These are phyloP conservation scores for Hirsutella thompsonii DNA, from an alignment of 2,329 filamentous ascomycete genomes.

Conservation along the genomic window DNA sequence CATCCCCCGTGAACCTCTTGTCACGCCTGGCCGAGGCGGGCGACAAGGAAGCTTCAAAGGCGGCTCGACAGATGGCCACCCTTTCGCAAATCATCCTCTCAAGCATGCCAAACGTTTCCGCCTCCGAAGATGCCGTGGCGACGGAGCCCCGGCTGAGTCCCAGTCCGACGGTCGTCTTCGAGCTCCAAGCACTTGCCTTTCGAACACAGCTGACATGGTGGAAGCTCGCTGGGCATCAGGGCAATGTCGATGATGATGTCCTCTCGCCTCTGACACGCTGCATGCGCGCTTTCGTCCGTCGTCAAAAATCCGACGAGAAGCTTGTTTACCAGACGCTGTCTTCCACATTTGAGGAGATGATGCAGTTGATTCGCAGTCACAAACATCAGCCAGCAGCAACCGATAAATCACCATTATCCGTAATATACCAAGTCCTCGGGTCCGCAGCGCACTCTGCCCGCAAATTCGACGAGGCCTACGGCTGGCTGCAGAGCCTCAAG, in stretches of 20 bases:
- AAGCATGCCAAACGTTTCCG: slow-evolving; percentile 54
- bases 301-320: slow-evolving; percentile 25
- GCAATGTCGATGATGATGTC: slow-evolving; percentile 50
- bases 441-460: slow-evolving; percentile 32
- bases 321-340: slow-evolving; percentile 23
- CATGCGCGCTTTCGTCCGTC: slow-evolving; percentile 45
- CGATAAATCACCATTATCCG: slow-evolving; percentile 29
- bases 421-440: slow-evolving; percentile 40
- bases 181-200: slow-evolving; percentile 52
- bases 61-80: slow-evolving; percentile 51
- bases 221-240: slow-evolving; percentile 45
- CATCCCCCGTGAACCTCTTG: slow-evolving; percentile 48
- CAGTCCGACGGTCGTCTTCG: slow-evolving; percentile 43
- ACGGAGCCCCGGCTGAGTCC: slow-evolving; percentile 40
- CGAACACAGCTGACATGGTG: slow-evolving; percentile 51
- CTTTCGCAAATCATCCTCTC: slow-evolving; percentile 53
- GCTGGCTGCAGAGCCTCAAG: slow-evolving; percentile 39
- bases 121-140: slow-evolving; percentile 45
- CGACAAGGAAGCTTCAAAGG: slow-evolving; percentile 39
- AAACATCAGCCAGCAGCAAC: slow-evolving; percentile 19
- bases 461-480: slow-evolving; percentile 34
- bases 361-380: slow-evolving; percentile 19
- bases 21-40: slow-evolving; percentile 28
- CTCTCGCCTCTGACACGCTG: slow-evolving; percentile 53
- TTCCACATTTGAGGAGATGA: slow-evolving; percentile 17